A percentile compares a stretch with the other conserved stretches of the same genome.
Conservation (phyloP, 23 red algal genomes). For the Gracilaria vermiculophylla region DNA sequence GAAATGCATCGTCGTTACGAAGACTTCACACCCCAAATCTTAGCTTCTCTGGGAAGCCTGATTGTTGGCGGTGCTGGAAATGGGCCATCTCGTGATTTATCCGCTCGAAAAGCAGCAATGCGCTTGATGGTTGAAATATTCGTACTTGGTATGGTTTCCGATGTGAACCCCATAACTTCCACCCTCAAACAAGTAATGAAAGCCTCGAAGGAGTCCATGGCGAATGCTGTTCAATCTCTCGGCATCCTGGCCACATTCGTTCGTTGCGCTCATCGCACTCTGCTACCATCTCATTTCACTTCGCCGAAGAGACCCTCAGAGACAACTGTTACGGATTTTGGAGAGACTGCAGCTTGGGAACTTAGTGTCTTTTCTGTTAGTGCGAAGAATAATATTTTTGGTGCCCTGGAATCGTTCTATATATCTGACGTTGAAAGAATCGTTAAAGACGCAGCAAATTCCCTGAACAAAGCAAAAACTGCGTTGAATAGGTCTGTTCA, state of each 20-base stretch:
- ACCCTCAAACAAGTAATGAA: slow-evolving; percentile 50
- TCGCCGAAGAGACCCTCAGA: background rate
- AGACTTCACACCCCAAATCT: slow-evolving; percentile 62
- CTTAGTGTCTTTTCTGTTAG: background rate
- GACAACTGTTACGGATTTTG: background rate
- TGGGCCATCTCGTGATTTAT: slow-evolving; percentile 13
- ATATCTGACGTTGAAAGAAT: slow-evolving; percentile 48
- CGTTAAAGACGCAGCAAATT: slow-evolving; percentile 30
- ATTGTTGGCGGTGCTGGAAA: slow-evolving; percentile 3
- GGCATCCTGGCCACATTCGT: slow-evolving; percentile 56
- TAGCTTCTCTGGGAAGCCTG: slow-evolving; percentile 11
- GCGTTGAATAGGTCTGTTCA: slow-evolving; percentile 26
- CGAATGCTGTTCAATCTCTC: slow-evolving; percentile 32
- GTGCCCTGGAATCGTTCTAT: slow-evolving; percentile 49
- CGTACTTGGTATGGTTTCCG: slow-evolving; percentile 45
- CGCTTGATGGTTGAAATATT: slow-evolving; percentile 64
- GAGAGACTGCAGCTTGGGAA: slow-evolving; percentile 1
- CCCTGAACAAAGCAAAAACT: slow-evolving; percentile 9
- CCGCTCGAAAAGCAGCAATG: slow-evolving; percentile 56
- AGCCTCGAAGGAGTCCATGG: slow-evolving; percentile 24
- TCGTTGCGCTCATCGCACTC: slow-evolving; percentile 20
- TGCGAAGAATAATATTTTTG: slow-evolving; percentile 24
- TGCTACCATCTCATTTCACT: background rate
- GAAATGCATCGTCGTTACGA: slow-evolving; percentile 78
- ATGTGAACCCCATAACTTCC: slow-evolving; percentile 31